Conservation (phyloP, 1,284 basidiomycete species). For the Fistulinella cinereoalba region DNA sequence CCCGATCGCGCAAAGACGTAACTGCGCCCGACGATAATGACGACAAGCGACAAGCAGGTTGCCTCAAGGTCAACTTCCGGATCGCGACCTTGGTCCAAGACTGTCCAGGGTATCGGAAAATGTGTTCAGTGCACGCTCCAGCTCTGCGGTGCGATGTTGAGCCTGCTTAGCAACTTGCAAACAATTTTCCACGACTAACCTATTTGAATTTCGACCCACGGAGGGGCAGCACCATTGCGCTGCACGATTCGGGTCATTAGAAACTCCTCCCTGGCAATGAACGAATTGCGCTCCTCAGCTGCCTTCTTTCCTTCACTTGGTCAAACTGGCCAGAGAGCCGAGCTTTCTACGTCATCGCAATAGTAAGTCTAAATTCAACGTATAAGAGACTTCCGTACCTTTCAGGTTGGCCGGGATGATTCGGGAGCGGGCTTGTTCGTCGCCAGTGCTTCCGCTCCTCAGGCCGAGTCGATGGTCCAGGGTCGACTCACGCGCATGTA, state of each 20-base stretch:
- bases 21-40: conserved; percentile 43
- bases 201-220: conserved; percentile 86
- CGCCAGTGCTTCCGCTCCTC: conserved; percentile 32
- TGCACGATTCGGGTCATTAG: conserved; percentile 89
- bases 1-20: conserved; percentile 56
- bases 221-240: conserved; percentile 81
- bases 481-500: conserved; percentile 65
- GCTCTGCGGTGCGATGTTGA: conserved; percentile 43
- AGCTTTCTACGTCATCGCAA: conserved; percentile 49
- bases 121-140: conserved; percentile 53
- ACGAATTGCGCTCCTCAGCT: conserved; percentile 84
- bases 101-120: conserved; percentile 66
- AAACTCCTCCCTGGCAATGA: conserved; percentile 75
- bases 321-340: conserved; percentile 69
- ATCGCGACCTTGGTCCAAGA: conserved; percentile 69
- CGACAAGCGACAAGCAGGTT: conserved; percentile 43
- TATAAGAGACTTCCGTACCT: conserved; percentile 41
- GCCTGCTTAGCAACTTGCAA: too few relatives aligned
- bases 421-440: conserved; percentile 26
- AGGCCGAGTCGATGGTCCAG: conserved; percentile 71
- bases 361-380: background rate
- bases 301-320: conserved; percentile 71
- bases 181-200: conserved; percentile 40
- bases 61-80: conserved; percentile 53
- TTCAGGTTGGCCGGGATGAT: conserved; percentile 62